phyloP scores from a whole-genome alignment of 352 stramenopile genomes.

The Phytopythium montanum region DNA sequence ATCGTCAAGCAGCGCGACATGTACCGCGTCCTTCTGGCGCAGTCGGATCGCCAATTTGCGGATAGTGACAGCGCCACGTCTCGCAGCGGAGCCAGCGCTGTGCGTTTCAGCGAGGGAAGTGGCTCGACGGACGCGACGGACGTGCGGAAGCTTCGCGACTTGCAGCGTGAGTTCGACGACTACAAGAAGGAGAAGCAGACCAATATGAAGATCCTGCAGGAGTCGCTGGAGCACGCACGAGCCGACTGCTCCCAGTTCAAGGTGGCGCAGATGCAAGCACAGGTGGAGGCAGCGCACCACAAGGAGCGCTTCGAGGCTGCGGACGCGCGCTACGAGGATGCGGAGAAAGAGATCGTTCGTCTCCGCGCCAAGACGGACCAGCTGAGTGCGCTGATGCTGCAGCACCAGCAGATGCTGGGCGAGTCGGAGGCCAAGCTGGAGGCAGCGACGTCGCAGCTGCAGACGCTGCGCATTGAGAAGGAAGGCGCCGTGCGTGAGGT shows the following conservation, averaged over 20 bases:
- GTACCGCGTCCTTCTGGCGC: slow-evolving; percentile 91
- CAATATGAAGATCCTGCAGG: slow-evolving; percentile 61
- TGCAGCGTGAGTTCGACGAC: slow-evolving; percentile 70
- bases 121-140: slow-evolving; percentile 26
- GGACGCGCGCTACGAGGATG: slow-evolving; percentile 45
- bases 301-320: slow-evolving; percentile 61
- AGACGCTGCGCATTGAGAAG: slow-evolving; percentile 48
- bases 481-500: slow-evolving; percentile 38
- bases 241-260: slow-evolving; percentile 42
- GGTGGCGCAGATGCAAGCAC: slow-evolving; percentile 62
- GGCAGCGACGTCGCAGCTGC: slow-evolving; percentile 26
- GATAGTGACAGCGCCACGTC: slow-evolving; percentile 13
- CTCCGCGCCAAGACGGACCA: slow-evolving; percentile 60
- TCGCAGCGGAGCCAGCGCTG: not conserved
- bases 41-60: slow-evolving; percentile 80
- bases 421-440: slow-evolving; percentile 62
- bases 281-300: slow-evolving; percentile 61
- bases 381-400: slow-evolving; percentile 53
- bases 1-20: slow-evolving; percentile 97
- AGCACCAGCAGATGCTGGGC: slow-evolving; percentile 55
- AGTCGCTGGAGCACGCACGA: slow-evolving; percentile 54
- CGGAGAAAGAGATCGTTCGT: slow-evolving; percentile 60
- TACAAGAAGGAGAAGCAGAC: slow-evolving; percentile 79
- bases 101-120: not conserved
- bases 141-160: slow-evolving; percentile 39